A percentile compares a stretch with the other conserved stretches of the same genome.
Conservation (phyloP, 2,329 filamentous ascomycete genomes). For the Elsinoe necatrix region DNA sequence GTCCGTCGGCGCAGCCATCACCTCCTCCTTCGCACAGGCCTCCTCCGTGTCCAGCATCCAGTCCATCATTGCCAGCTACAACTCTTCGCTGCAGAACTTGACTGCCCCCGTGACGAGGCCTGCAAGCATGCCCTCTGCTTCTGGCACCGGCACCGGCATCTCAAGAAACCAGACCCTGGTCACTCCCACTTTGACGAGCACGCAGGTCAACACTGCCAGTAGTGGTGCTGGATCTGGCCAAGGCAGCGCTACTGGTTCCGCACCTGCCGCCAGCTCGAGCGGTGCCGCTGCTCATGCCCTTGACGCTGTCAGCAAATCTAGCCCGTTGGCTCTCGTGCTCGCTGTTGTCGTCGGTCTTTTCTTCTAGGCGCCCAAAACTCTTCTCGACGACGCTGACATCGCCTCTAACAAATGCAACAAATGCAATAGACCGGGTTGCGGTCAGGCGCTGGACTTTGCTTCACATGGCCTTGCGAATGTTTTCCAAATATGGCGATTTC, state of each 20-base stretch:
- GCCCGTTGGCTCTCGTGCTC: slow-evolving; percentile 34
- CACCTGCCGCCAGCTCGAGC: slow-evolving; percentile 19
- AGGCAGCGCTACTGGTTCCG: slow-evolving; percentile 21
- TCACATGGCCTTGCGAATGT: background rate
- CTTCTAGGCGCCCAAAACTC: slow-evolving; percentile 22
- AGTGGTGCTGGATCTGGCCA: slow-evolving; percentile 24
- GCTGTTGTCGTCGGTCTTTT: slow-evolving; percentile 35
- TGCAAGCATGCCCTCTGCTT: slow-evolving; percentile 20
- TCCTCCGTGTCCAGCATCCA: slow-evolving; percentile 18
- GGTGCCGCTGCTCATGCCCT: slow-evolving; percentile 24
- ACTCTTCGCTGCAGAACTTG: slow-evolving; percentile 18
- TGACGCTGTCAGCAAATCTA: slow-evolving; percentile 18
- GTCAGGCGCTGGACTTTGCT: background rate
- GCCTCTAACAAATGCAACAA: background rate
- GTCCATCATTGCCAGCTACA: slow-evolving; percentile 19
- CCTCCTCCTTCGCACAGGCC: slow-evolving; percentile 12
- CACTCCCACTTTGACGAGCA: slow-evolving; percentile 22
- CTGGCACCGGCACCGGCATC: slow-evolving; percentile 22
- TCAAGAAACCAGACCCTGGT: slow-evolving; percentile 26
- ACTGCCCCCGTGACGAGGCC: slow-evolving; percentile 19
- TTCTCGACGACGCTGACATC: background rate
- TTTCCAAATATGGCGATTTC: background rate
- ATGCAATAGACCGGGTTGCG: background rate
- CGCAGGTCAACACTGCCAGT: slow-evolving; percentile 20
- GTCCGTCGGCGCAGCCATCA: slow-evolving; percentile 22